phyloP scores from a whole-genome alignment of 176 grass and related monocot species.

The Tuctoria greenei region DNA sequence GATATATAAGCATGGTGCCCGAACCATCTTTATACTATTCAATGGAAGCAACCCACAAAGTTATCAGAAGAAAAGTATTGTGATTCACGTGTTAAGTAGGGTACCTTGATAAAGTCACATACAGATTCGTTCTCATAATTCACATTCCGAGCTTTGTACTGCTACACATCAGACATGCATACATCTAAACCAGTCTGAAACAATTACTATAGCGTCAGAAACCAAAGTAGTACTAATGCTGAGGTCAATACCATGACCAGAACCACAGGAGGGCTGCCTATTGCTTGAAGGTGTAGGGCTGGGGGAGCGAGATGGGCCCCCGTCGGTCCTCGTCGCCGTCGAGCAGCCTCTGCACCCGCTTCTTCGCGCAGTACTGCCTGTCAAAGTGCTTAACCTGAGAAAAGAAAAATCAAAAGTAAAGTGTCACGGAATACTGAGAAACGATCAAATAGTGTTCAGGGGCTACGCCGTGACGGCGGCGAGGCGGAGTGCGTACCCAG shows the following conservation, averaged over 20 bases:
- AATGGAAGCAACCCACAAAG: background rate
- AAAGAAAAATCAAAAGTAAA: background rate
- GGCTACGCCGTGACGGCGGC: background rate
- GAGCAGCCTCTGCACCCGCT: constrained; percentile 73
- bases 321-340: constrained; percentile 57
- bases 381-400: constrained; percentile 93
- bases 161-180: constrained; percentile 29
- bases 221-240: background rate
- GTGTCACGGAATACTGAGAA: background rate
- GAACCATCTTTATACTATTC: background rate
- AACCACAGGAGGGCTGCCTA: constrained; percentile 31
- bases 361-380: constrained; percentile 80
- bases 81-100: background rate
- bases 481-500: constrained; percentile 53
- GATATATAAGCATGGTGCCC: background rate
- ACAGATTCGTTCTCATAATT: constrained; percentile 16
- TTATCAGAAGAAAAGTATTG: background rate
- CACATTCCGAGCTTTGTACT: constrained; percentile 17
- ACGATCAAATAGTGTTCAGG: background rate
- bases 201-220: constrained; percentile 9
- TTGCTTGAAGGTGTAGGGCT: constrained; percentile 86
- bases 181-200: constrained; percentile 18
- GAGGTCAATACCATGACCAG: constrained; percentile 22
- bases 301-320: constrained; percentile 76
- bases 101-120: background rate